Evolutionary conservation across 345 rosid genomes (phyloP), one percentile per base, ranked within the genome.

Genomic region (Cardiospermum halicacabum): DNA sequence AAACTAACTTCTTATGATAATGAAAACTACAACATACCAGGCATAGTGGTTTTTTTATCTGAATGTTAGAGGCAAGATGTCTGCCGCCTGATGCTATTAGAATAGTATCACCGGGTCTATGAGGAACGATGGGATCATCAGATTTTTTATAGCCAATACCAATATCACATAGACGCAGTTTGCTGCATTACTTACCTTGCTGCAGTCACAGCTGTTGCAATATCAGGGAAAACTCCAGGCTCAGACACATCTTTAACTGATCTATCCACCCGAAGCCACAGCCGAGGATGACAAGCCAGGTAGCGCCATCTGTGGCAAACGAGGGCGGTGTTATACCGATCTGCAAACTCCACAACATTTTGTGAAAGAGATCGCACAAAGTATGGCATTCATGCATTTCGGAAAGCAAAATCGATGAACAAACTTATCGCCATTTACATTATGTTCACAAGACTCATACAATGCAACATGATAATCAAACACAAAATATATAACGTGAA

Each of bases 311-410:
- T 94, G 92, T 87, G 93, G 96, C 96, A 91, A 87, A 89, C 96
- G 81, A 91, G 96, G 81, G 99, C 96, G 67, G 96, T 81, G 87
- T 90, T 93, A 88, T 93, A 87, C 86, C 97, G 85, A 93, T 93
- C 98, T 93, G 97, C 96, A 90, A 81, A 75, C 89, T 82, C 89
- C 85, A 64, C 71, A 75, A 67, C 75, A 75, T 67, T 68, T 75
- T 70, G 77, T 78, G 78, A 80, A 77, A 81, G 75, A 68, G 19
- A 62, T 34, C 30, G 65, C 76, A 69, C 37, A 60, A n/a, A 74
- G 24, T 32, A 43, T 51, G 54, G 55, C 55, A 53, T 51, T 54
- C 56, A 62, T 1, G 25, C 60, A 50, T 26, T 40, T 36, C 6
- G n/a, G 25, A 49, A 53, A 24, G 24, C 15, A 25, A 8, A 9